Percentiles rank a stretch among this genome's conserved stretches.
Evolutionary conservation across 345 rosid species (phyloP).

Genomic region (Syzygium grande): DNA sequence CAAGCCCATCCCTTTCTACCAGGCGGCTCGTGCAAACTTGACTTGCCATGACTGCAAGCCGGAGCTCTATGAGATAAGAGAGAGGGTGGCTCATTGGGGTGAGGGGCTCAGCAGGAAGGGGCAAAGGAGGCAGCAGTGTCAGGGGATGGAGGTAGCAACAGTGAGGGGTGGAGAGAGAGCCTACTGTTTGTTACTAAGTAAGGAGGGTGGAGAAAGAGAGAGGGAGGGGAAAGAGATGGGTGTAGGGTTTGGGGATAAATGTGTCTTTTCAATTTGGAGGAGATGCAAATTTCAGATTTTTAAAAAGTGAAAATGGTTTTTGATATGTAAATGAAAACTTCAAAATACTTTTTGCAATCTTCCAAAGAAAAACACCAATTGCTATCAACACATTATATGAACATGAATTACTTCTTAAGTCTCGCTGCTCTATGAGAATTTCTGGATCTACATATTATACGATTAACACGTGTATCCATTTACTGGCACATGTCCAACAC

Average conservation of each 20-base stretch:
- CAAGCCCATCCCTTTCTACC: neutral
- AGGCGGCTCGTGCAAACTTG: neutral
- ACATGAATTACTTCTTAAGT: neutral
- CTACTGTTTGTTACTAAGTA: neutral
- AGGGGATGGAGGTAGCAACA: neutral
- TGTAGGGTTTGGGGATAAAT: neutral
- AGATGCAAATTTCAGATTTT: neutral
- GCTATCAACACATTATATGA: neutral
- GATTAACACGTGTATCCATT: neutral
- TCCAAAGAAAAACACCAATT: neutral
- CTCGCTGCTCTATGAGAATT: neutral
- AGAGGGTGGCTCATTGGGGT: neutral
- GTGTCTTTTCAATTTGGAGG: neutral
- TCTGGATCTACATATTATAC: neutral
- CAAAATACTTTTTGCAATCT: neutral
- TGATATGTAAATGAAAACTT: neutral
- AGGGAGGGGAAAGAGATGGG: neutral
- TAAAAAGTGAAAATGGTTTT: neutral
- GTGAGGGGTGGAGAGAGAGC: neutral
- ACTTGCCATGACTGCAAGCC: neutral
- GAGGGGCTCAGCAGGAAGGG: neutral
- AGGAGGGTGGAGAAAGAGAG: neutral
- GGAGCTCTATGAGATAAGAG: neutral
- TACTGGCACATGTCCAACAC: neutral
- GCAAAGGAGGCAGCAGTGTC: neutral